A percentile compares a stretch with the other conserved stretches of the same genome.
phyloP scores from a whole-genome alignment of 352 stramenopile genomes.

The Saprolegnia diclina region DNA sequence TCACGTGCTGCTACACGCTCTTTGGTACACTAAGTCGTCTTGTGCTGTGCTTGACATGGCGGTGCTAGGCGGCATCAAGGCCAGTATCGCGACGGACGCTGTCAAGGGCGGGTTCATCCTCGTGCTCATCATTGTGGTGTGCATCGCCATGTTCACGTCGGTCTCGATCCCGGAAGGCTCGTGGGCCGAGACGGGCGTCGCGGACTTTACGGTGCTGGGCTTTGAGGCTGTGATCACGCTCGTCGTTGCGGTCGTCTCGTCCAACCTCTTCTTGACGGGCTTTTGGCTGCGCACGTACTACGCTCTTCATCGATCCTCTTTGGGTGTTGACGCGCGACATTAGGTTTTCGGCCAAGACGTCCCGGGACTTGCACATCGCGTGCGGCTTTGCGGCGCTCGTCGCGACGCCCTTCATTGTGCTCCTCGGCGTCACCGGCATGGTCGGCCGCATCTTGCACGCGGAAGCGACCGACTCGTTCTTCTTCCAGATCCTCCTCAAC shows the following conservation, averaged over 20 bases:
- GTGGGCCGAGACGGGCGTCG: slow-evolving; percentile 48
- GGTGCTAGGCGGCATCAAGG: slow-evolving; percentile 40
- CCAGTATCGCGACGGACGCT: slow-evolving; percentile 67
- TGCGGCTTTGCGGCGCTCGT: slow-evolving; percentile 42
- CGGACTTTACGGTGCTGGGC: slow-evolving; percentile 50
- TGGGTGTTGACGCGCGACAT: too few species aligned
- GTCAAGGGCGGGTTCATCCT: slow-evolving; percentile 66
- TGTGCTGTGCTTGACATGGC: neutral
- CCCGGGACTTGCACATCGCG: slow-evolving; percentile 46
- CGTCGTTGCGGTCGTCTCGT: slow-evolving; percentile 51
- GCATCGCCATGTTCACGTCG: slow-evolving; percentile 51
- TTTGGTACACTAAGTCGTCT: slow-evolving; percentile 34
- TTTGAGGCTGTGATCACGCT: slow-evolving; percentile 74
- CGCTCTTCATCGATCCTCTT: too few species aligned
- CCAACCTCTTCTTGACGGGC: slow-evolving; percentile 73
- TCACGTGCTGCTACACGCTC: slow-evolving; percentile 70
- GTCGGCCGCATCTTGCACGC: slow-evolving; percentile 33
- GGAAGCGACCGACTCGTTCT: slow-evolving; percentile 31
- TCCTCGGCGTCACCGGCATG: slow-evolving; percentile 61
- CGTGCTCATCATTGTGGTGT: slow-evolving; percentile 48
- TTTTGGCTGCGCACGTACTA: slow-evolving; percentile 75
- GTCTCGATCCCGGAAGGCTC: slow-evolving; percentile 48
- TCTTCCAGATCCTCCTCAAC: slow-evolving; percentile 69
- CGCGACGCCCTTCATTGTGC: slow-evolving; percentile 62
- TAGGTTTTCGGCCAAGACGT: slow-evolving; percentile 38